Evolutionary conservation across 495 filamentous ascomycete genomes (phyloP).

Genomic region (Aspergillus hancockii): DNA sequence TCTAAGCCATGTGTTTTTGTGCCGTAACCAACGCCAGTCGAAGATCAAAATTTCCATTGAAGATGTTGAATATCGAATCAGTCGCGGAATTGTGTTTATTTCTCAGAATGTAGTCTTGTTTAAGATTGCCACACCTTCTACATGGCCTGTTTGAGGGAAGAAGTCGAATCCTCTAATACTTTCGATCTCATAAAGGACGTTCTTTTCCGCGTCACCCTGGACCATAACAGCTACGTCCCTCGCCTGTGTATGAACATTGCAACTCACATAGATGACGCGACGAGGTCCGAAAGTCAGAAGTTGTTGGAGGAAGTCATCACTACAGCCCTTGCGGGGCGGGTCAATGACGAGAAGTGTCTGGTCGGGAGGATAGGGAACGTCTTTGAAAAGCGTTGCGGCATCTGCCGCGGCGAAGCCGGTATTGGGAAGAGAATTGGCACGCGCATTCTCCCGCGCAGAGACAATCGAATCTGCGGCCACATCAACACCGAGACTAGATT

Average conservation of each 20-base stretch:
- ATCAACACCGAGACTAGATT: constrained; percentile 67
- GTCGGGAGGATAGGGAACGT: constrained; percentile 66
- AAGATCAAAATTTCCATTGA: neutral
- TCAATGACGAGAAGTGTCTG: constrained; percentile 91
- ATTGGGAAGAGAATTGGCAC: constrained; percentile 67
- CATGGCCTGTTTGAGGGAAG: constrained; percentile 96
- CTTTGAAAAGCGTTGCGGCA: constrained; percentile 76
- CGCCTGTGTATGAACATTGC: constrained; percentile 97
- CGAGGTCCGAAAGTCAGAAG: constrained; percentile 72
- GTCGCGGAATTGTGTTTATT: neutral
- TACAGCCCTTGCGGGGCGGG: constrained; percentile 93
- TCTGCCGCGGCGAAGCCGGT: constrained; percentile 84
- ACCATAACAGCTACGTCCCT: constrained; percentile 86
- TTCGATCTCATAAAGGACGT: constrained; percentile 79
- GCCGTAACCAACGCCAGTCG: neutral
- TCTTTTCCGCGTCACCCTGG: constrained; percentile 54
- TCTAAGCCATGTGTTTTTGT: neutral
- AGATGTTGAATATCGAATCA: neutral
- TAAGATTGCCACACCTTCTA: constrained; percentile 89
- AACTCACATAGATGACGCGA: constrained; percentile 89
- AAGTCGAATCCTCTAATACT: constrained; percentile 94
- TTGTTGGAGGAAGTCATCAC: constrained; percentile 79
- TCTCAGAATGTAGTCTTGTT: constrained; percentile 29
- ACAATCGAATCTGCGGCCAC: constrained; percentile 70
- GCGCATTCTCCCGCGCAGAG: constrained; percentile 76